A percentile compares a stretch with the other conserved stretches of the same genome.
phyloP scores from a whole-genome alignment of 2,329 filamentous ascomycete species.

The Peltaster fructicola region DNA sequence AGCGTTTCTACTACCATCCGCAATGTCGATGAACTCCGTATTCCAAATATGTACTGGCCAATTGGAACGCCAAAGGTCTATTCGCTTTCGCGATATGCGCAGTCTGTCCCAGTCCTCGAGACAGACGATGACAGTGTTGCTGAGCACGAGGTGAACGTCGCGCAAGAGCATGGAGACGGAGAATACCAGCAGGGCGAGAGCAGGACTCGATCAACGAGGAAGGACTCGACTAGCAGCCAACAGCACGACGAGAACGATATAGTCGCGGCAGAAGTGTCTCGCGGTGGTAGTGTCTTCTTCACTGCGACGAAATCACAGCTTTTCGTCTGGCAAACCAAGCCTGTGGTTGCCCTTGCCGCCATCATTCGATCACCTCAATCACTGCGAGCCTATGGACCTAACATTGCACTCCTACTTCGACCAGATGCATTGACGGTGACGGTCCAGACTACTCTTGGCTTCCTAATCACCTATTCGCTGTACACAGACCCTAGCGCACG shows the following conservation, averaged over 20 bases:
- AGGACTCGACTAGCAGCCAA: not conserved
- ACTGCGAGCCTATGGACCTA: constrained; percentile 65
- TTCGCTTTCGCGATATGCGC: constrained; percentile 50
- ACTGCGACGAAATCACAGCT: constrained; percentile 72
- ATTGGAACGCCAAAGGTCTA: constrained; percentile 70
- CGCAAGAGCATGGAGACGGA: too few relatives aligned
- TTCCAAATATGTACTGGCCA: constrained; percentile 66
- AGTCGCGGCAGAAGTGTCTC: constrained; percentile 56
- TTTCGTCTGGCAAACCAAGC: constrained; percentile 93
- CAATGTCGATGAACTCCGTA: too few relatives aligned
- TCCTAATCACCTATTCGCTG: constrained; percentile 85
- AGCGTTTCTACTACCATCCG: too few relatives aligned
- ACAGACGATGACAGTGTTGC: constrained; percentile 13
- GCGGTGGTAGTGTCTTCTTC: constrained; percentile 68
- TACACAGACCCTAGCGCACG: constrained; percentile 65
- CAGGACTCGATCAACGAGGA: not conserved
- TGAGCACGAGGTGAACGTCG: too few relatives aligned
- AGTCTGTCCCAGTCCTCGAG: not conserved
- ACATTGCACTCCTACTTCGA: constrained; percentile 67
- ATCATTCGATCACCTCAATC: constrained; percentile 70
- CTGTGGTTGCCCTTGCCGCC: constrained; percentile 71
- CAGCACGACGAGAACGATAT: constrained; percentile 28
- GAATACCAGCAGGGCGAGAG: not conserved
- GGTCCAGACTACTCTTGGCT: constrained; percentile 69
- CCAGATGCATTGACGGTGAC: constrained; percentile 88